A percentile compares a stretch with the other conserved stretches of the same genome.
Conservation (phyloP, 2,329 filamentous ascomycete genomes). For the Epichloe gansuensis region DNA sequence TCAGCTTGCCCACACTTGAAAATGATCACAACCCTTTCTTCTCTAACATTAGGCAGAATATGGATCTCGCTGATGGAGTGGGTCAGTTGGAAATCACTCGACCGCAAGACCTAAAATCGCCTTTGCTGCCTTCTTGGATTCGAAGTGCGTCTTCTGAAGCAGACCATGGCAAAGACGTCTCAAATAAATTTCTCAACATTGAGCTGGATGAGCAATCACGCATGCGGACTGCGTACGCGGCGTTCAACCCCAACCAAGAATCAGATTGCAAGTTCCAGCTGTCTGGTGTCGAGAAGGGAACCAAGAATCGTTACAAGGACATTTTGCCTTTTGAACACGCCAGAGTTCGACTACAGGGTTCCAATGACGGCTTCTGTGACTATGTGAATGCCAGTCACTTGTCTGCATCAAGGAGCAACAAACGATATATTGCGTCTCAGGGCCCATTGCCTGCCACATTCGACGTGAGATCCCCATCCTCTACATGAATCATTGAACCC, state of each 20-base stretch:
- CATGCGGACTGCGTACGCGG: constrained; percentile 69
- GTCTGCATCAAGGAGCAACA: constrained; percentile 68
- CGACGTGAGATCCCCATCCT: constrained; percentile 47
- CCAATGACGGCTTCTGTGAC: constrained; percentile 61
- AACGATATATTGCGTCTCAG: constrained; percentile 91
- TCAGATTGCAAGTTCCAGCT: constrained; percentile 47
- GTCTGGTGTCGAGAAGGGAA: constrained; percentile 86
- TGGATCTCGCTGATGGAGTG: constrained; percentile 86
- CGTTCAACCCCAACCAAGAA: constrained; percentile 29
- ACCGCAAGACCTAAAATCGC: constrained; percentile 32
- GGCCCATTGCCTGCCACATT: constrained; percentile 88
- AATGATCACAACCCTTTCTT: constrained; percentile 81
- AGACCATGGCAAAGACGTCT: constrained; percentile 69
- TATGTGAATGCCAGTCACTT: constrained; percentile 93
- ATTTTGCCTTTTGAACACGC: constrained; percentile 95
- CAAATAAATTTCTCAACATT: constrained; percentile 72
- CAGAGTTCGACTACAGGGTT: constrained; percentile 64
- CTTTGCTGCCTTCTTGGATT: constrained; percentile 65
- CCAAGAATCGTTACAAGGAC: constrained; percentile 95
- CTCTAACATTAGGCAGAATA: constrained; percentile 89
- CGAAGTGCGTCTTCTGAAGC: constrained; percentile 49
- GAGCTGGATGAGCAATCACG: constrained; percentile 77
- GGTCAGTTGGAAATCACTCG: constrained; percentile 58
- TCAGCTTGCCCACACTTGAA: constrained; percentile 60
- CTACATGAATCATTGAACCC: not conserved